These are phyloP conservation scores for Blastobotrys aristatus DNA, from an alignment of 1,139 yeast species.

Conservation along the genomic window DNA sequence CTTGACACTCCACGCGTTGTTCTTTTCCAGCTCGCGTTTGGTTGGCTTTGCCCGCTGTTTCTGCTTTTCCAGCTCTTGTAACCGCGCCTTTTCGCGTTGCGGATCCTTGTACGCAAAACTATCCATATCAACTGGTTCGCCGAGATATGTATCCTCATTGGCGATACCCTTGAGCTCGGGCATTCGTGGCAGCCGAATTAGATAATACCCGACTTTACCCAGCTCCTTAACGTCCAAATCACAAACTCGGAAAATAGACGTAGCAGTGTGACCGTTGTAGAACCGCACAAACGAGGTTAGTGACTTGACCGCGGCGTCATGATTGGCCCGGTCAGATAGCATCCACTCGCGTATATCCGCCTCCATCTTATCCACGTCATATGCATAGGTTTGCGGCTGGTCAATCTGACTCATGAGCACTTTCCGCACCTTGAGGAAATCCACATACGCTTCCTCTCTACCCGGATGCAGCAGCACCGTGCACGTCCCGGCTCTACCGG, in stretches of 20 bases:
- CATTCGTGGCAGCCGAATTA: slow-evolving; percentile 85
- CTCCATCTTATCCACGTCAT: slow-evolving; percentile 16
- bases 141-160: slow-evolving; percentile 63
- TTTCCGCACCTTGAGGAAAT: slow-evolving; percentile 72
- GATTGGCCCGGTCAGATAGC: slow-evolving; percentile 66
- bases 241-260: slow-evolving; percentile 76
- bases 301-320: slow-evolving; percentile 72
- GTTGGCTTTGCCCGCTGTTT: not conserved
- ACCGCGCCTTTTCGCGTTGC: slow-evolving; percentile 58
- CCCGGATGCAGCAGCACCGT: slow-evolving; percentile 65
- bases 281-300: slow-evolving; percentile 81
- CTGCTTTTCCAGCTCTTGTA: slow-evolving; percentile 49
- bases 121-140: slow-evolving; percentile 55
- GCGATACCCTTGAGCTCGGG: slow-evolving; percentile 69
- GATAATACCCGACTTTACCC: slow-evolving; percentile 66
- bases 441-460: slow-evolving; percentile 76
- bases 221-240: slow-evolving; percentile 65
- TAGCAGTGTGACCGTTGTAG: slow-evolving; percentile 86
- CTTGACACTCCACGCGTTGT: slow-evolving; percentile 80
- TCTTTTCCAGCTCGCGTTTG: slow-evolving; percentile 36
- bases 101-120: slow-evolving; percentile 58
- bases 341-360: slow-evolving; percentile 50
- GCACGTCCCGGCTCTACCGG: slow-evolving; percentile 77
- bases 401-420: slow-evolving; percentile 47
- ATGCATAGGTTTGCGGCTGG: slow-evolving; percentile 12